phyloP scores from a whole-genome alignment of 139 green algal species.

The Pseudopediastrum boryanum region DNA sequence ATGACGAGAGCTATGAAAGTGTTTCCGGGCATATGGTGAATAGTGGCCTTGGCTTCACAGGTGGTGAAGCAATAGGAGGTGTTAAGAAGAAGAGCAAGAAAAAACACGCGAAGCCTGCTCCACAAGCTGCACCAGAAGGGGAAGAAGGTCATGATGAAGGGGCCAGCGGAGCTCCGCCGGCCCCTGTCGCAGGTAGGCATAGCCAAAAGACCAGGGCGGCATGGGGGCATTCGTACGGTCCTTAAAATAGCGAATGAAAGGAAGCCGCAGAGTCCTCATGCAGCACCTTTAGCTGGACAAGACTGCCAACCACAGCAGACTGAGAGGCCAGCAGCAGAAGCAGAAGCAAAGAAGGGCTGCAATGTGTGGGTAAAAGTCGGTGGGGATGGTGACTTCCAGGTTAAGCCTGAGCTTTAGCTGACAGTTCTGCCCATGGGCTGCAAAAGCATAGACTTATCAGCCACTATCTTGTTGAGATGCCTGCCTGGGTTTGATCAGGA shows the following conservation, averaged over 20 bases:
- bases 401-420: too few relatives aligned
- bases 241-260: too few relatives aligned
- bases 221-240: too few relatives aligned
- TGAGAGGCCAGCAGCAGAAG: too few relatives aligned
- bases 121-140: not conserved
- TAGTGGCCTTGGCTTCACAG: not conserved
- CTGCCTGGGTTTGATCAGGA: not conserved
- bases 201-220: too few relatives aligned
- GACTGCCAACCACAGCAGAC: not conserved
- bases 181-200: too few relatives aligned
- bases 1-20: not conserved
- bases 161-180: slow-evolving; percentile 4
- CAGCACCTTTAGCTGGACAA: not conserved
- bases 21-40: not conserved
- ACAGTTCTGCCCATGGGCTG: too few relatives aligned
- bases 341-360: too few relatives aligned
- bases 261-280: not conserved
- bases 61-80: slow-evolving; percentile 33
- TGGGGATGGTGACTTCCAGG: too few relatives aligned
- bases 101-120: slow-evolving; percentile 18
- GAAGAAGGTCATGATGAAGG: not conserved
- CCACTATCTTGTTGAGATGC: too few relatives aligned
- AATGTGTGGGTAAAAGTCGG: too few relatives aligned
- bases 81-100: slow-evolving; percentile 43
- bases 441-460: too few relatives aligned